Evolutionary conservation across 495 filamentous ascomycete species (phyloP).

Genomic region (Aspergillus mulundensis): DNA sequence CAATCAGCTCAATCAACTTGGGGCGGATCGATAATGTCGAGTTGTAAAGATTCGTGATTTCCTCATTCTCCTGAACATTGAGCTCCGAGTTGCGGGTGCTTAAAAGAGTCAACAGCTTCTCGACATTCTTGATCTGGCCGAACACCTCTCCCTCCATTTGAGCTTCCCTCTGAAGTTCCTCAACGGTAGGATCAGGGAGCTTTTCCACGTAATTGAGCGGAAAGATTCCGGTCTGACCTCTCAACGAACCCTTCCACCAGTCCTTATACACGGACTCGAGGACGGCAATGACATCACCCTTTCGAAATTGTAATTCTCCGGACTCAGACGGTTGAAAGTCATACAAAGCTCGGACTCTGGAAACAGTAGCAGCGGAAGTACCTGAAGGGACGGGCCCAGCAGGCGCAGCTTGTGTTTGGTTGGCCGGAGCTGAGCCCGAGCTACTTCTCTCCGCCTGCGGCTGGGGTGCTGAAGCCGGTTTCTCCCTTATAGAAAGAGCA

Average conservation of each 20-base stretch:
- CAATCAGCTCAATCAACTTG: slow-evolving; percentile 96
- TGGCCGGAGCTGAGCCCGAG: slow-evolving; percentile 33
- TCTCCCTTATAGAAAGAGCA: slow-evolving; percentile 86
- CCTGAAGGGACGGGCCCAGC: slow-evolving; percentile 54
- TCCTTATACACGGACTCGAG: slow-evolving; percentile 98
- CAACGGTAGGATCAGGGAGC: slow-evolving; percentile 85
- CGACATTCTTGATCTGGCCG: slow-evolving; percentile 97
- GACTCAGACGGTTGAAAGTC: slow-evolving; percentile 93
- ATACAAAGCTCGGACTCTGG: slow-evolving; percentile 86
- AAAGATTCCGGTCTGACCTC: slow-evolving; percentile 95
- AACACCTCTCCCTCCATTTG: slow-evolving; percentile 98
- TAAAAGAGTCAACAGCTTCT: slow-evolving; percentile 88
- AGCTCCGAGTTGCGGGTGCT: slow-evolving; percentile 91
- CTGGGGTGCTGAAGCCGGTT: slow-evolving; percentile 32
- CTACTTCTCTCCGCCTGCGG: slow-evolving; percentile 24
- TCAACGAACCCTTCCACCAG: slow-evolving; percentile 96
- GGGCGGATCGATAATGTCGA: slow-evolving; percentile 90
- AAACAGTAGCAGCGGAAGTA: slow-evolving; percentile 96
- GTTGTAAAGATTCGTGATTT: slow-evolving; percentile 91
- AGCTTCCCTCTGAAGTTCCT: slow-evolving; percentile 92
- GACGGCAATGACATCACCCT: slow-evolving; percentile 95
- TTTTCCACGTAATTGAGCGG: slow-evolving; percentile 99
- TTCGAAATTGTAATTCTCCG: slow-evolving; percentile 91
- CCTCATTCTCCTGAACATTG: slow-evolving; percentile 83
- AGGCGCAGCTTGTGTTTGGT: slow-evolving; percentile 37